phyloP scores from a whole-genome alignment of 371 early-diverging fungal species.

The Mortierella sp. region DNA sequence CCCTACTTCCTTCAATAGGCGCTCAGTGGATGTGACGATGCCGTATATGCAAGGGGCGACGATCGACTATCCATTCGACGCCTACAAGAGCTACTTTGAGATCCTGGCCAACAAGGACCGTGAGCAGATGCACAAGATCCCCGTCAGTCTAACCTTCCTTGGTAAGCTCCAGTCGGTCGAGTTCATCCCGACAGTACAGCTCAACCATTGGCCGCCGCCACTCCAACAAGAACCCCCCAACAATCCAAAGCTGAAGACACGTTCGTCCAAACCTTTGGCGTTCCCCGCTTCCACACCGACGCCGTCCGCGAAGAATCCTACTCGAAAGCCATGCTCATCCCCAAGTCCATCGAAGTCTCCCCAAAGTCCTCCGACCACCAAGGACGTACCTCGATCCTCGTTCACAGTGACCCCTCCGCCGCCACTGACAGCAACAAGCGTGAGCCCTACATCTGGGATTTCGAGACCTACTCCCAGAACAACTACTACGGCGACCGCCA shows the following conservation, averaged over 20 bases:
- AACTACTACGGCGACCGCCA: constrained; percentile 24
- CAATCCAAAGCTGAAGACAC: neutral
- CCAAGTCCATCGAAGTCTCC: neutral
- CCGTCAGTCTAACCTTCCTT: constrained; percentile 43
- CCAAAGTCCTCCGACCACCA: neutral
- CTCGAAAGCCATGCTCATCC: neutral
- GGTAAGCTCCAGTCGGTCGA: constrained; percentile 54
- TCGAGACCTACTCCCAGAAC: constrained; percentile 22
- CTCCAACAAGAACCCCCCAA: neutral
- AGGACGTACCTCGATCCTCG: neutral
- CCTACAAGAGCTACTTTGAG: constrained; percentile 52
- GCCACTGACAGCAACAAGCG: neutral
- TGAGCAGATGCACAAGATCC: constrained; percentile 51
- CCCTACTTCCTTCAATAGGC: constrained; percentile 18
- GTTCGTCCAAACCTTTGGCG: neutral
- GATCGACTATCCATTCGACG: constrained; percentile 58
- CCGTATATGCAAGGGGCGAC: constrained; percentile 54
- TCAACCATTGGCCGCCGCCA: constrained; percentile 10
- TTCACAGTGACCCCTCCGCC: neutral
- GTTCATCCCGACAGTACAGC: constrained; percentile 34
- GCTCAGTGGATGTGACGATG: constrained; percentile 55
- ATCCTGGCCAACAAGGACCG: constrained; percentile 49
- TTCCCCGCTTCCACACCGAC: neutral
- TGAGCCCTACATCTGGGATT: constrained; percentile 20
- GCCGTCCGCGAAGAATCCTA: constrained; percentile 15